Evolutionary conservation across 169 alveolate species (phyloP), one percentile per base, ranked within the genome.

Genomic region (Plasmodium cynomolgi): DNA sequence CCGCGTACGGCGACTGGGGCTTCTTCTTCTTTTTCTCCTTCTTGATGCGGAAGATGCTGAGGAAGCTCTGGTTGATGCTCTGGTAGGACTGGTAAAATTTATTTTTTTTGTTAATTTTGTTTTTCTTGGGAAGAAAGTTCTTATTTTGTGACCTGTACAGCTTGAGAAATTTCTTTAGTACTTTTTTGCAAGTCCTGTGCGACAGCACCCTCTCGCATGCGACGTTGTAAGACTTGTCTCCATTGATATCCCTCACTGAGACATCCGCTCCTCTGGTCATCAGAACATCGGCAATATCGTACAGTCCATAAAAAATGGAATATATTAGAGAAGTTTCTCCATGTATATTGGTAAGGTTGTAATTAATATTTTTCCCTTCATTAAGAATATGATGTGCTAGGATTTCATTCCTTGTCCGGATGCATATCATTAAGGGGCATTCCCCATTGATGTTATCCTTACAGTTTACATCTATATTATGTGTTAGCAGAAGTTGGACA

Each of bases 341-440:
- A 37, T 91, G 95, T 29, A 91, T 91, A 91, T 93, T 93, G 23
- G 94, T 93, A 54, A 83, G 83, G 50, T 93, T 83, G 29, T 86
- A 85, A 85, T 96, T 96, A 81, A 95, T 91, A 34, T 93, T 93
- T 71, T 92, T 84, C 17, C 94, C 96, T 80, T 93, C 95, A 37
- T 96, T 96, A 20, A 97, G 79, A 41, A 97, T 95, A 26, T 95
- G 93, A 74, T 77, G 23, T 13, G 97, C 98, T 80, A 97, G 74
- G 11, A 81, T 88, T 84, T 97, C 98, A 82, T 97, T 97, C 34
- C 98, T 92, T 79, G 97, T 88, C 1, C 98, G 95, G 62, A 97
- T 97, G 50, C 97, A 94, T n/a, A 97, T 95, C 97, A 97, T 97
- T 37, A 97, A 88, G 33, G 98, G 98, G 41, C 98, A 95, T 82